Percentiles rank a stretch among this genome's conserved stretches.
These are phyloP conservation scores for Amphirosellinia nigrospora DNA, from an alignment of 495 filamentous ascomycete genomes.

Conservation along the genomic window DNA sequence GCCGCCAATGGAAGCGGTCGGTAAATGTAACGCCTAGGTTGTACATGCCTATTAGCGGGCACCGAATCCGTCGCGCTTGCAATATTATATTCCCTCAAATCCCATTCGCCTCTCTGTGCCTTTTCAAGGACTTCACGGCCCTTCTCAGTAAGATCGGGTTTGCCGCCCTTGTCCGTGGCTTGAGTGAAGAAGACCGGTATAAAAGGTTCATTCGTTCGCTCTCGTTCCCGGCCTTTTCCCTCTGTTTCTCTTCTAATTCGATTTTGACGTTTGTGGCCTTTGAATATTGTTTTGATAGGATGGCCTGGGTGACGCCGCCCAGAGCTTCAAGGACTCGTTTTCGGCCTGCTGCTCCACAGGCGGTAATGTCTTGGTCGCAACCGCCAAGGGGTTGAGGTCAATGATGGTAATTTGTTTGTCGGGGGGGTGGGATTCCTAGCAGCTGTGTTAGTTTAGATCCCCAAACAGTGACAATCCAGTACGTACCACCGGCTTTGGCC, in stretches of 20 bases:
- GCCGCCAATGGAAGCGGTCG: slow-evolving; percentile 2
- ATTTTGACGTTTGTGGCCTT: slow-evolving; percentile 86
- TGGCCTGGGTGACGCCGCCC: slow-evolving; percentile 88
- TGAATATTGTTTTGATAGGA: slow-evolving; percentile 78
- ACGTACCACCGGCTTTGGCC: slow-evolving; percentile 58
- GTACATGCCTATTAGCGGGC: neutral
- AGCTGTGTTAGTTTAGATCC: slow-evolving; percentile 19
- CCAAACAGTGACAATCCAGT: neutral
- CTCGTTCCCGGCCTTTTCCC: slow-evolving; percentile 82
- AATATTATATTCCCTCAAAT: slow-evolving; percentile 43
- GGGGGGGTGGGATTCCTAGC: slow-evolving; percentile 48
- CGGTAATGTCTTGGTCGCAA: slow-evolving; percentile 77
- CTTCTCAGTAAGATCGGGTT: slow-evolving; percentile 79
- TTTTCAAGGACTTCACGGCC: slow-evolving; percentile 72
- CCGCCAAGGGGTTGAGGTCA: slow-evolving; percentile 80
- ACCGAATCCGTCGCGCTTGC: neutral
- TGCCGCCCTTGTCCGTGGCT: slow-evolving; percentile 72
- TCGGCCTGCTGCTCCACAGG: slow-evolving; percentile 77
- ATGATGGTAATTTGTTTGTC: slow-evolving; percentile 77
- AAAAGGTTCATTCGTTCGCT: slow-evolving; percentile 70
- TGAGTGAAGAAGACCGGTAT: slow-evolving; percentile 89
- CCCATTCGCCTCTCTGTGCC: slow-evolving; percentile 67
- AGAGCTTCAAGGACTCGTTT: slow-evolving; percentile 90
- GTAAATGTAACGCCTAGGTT: slow-evolving; percentile 6
- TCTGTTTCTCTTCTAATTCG: slow-evolving; percentile 89